Base-by-base conservation (phyloP, 768 basidiomycete genomes). In the Mycena alexandri region DNA sequence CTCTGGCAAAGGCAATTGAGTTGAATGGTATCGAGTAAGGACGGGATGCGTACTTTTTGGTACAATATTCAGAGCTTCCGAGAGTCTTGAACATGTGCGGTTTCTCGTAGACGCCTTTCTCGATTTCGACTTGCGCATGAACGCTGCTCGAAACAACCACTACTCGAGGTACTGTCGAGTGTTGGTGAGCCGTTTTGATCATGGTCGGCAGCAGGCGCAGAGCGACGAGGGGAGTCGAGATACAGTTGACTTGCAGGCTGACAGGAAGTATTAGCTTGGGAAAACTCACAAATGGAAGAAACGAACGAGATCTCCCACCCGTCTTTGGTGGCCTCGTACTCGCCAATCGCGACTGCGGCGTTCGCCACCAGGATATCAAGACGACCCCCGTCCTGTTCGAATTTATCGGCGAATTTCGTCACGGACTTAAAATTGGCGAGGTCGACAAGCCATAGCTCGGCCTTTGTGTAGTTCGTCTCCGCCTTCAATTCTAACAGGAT, bases 191-290 rank as follows among this genome's bases (percentile, higher is more conserved):
- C 1, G 79, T 69, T 29, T 67, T 68, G 21, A 73, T 36, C 42
- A 80, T 67, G 19, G 61, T 54, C 0, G 80, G 80, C 2, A 79
- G 67, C 3, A 81, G 71, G n/a, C 76, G 70, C 16, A 79, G 51
- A 8, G 74, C 69, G 1, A 78, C 54, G 16, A 79, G 71, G 0
- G 73, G 63, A 5, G 76, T 76, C n/a, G 75, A 67, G 21, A 81
- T 63, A 61, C 71, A 61, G 65, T 80, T 80, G 38, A 79, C 75
- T 51, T 81, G 79, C 1, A 82, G 43, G 12, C 79, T 82, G 38
- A 38, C 11, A 12, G 5, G 5, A 14, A 9, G 2, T 38, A 25
- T 21, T 43, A 52, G 50, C 6, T 24, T 7, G 22, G 12, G n/a
- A 2, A 9, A 1, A 25, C 2, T 13, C 21, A 10, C 0, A 2